phyloP scores from a whole-genome alignment of 371 early-diverging fungal genomes.

The Mortierella sp. region DNA sequence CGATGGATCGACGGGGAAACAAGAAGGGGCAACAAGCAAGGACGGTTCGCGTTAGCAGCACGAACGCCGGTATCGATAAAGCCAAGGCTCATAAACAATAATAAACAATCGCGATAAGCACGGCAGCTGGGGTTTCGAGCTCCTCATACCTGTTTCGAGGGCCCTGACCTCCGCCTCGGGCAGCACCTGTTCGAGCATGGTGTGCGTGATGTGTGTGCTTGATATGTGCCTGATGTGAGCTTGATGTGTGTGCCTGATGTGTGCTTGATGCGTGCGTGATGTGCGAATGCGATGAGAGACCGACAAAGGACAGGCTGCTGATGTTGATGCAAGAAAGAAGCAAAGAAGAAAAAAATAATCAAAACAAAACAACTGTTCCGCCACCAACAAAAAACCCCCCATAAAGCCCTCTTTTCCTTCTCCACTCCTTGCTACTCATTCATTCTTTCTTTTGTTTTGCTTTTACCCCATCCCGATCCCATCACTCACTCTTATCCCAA shows the following conservation, averaged over 20 bases:
- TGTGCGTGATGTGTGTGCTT: background rate
- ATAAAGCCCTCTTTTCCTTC: background rate
- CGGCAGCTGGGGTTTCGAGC: background rate
- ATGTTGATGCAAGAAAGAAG: background rate
- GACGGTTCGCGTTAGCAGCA: background rate
- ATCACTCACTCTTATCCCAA: background rate
- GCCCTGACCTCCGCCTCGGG: slow-evolving; percentile 39
- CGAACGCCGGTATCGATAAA: background rate
- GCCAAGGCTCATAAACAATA: background rate
- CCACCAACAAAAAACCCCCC: background rate
- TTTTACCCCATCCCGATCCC: background rate
- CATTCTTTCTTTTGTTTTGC: background rate
- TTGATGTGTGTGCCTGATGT: background rate
- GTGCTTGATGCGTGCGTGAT: background rate
- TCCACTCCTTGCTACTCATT: background rate
- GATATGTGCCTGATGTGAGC: too few species aligned
- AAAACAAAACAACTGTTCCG: background rate
- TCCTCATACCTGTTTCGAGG: slow-evolving; percentile 43
- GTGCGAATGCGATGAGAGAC: background rate
- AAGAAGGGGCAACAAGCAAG: background rate
- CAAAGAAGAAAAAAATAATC: background rate
- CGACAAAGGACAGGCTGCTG: background rate
- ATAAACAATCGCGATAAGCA: slow-evolving; percentile 9
- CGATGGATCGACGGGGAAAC: too few species aligned
- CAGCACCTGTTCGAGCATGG: slow-evolving; percentile 48